Evolutionary conservation across 441 rosid species (phyloP), one percentile per base, ranked within the genome.

Genomic region (Populus hybrid): DNA sequence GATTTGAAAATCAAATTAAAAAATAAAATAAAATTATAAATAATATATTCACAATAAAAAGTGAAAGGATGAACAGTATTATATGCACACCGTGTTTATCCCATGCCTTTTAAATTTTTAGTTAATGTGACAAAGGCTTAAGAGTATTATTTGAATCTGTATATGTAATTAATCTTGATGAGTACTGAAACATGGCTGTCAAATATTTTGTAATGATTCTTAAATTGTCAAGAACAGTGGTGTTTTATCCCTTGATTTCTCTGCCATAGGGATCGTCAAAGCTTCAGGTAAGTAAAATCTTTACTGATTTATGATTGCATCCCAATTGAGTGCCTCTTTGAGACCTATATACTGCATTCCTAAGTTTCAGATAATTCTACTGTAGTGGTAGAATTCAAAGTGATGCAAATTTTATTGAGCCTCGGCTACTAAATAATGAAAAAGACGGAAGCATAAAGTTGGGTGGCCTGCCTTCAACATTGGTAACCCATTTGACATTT

Each of bases 401-500:
- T 10, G 68, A 38, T 12, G 2, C 50, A 74, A 69, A 12, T 21
- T 70, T 80, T 71, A 72, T 68, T 67, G 23, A 40, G 61, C 16
- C 65, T 30, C 35, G 59, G 35, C n/a, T 18, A 53, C 46, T n/a
- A 71, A 64, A 32, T n/a, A 30, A 19, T n/a, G 12, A 2, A 69
- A 78, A 69, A 23, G 76, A 40, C 67, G 40, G 74, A 64, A 9
- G 72, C 67, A 78, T 75, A 30, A 57, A 34, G 16, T 32, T 8
- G 23, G 70, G 26, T 68, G 72, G 78, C 21, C 53, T 57, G 9
- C 23, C 53, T 76, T 81, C 83, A 88, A 84, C 93, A 88, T 53
- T 26, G 80, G 30, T 79, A 82, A 36, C 84, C 89, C 65, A 28
- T 77, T 74, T 88, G 92, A 87, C 98, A 94, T 71, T 79, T 69